Conservation (phyloP, 768 basidiomycete species). For the Boletus vermiculosoides region DNA sequence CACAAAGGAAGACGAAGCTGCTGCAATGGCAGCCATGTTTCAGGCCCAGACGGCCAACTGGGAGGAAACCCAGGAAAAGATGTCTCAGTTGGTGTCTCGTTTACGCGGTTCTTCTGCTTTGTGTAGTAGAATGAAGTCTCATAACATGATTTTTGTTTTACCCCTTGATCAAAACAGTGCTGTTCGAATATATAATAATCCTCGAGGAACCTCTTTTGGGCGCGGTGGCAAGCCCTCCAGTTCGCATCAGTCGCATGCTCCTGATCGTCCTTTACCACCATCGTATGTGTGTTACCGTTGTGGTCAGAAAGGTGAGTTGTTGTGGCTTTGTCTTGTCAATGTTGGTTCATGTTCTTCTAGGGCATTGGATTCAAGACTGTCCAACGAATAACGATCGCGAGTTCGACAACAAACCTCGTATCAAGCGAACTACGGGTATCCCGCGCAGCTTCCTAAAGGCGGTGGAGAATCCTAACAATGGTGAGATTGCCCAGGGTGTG, state of each 20-base stretch:
- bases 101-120: slow-evolving; percentile 50
- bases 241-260: slow-evolving; percentile 50
- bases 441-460: slow-evolving; percentile 96
- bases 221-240: slow-evolving; percentile 54
- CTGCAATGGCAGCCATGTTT: slow-evolving; percentile 98
- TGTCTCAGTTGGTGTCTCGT: slow-evolving; percentile 94
- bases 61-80: slow-evolving; percentile 99
- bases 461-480: slow-evolving; percentile 80
- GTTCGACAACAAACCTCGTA: slow-evolving; percentile 90
- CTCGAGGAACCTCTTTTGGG: slow-evolving; percentile 62
- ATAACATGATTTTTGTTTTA: slow-evolving; percentile 57
- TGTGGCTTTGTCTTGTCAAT: neutral
- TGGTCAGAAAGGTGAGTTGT: slow-evolving; percentile 84
- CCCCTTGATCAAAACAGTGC: slow-evolving; percentile 49
- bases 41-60: slow-evolving; percentile 91
- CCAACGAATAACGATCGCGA: slow-evolving; percentile 97
- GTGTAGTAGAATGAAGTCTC: slow-evolving; percentile 71
- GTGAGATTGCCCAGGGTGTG: slow-evolving; percentile 75
- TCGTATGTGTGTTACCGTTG: slow-evolving; percentile 99
- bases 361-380: slow-evolving; percentile 99
- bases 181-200: slow-evolving; percentile 61
- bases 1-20: slow-evolving; percentile 78
- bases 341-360: slow-evolving; percentile 40
- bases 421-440: slow-evolving; percentile 98
- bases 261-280: slow-evolving; percentile 80